phyloP scores from a whole-genome alignment of 2,329 filamentous ascomycete genomes.

The Aspergillus proliferans region DNA sequence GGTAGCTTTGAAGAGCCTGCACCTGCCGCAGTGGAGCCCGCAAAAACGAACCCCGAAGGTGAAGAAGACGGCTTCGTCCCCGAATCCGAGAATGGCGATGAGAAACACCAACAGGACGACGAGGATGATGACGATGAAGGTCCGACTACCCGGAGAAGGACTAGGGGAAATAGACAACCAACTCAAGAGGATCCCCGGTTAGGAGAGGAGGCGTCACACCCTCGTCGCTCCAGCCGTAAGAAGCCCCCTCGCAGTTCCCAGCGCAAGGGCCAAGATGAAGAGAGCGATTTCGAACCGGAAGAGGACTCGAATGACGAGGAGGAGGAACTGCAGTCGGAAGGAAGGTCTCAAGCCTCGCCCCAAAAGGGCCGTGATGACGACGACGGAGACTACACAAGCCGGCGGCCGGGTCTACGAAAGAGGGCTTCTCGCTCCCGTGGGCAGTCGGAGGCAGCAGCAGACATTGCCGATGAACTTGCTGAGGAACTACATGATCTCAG shows the following conservation, averaged over 20 bases:
- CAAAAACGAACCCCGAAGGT: constrained; percentile 22
- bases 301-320: constrained; percentile 47
- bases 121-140: constrained; percentile 54
- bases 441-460: constrained; percentile 41
- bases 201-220: constrained; percentile 24
- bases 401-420: constrained; percentile 49
- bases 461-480: constrained; percentile 52
- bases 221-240: constrained; percentile 35
- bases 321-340: constrained; percentile 42
- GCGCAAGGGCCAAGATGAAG: constrained; percentile 46
- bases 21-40: constrained; percentile 15
- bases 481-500: constrained; percentile 53
- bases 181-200: constrained; percentile 15
- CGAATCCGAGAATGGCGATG: constrained; percentile 36
- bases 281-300: constrained; percentile 59
- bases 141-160: constrained; percentile 45
- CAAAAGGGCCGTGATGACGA: constrained; percentile 42
- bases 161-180: constrained; percentile 16
- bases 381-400: constrained; percentile 42
- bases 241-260: constrained; percentile 38
- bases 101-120: constrained; percentile 32
- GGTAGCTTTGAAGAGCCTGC: constrained; percentile 27
- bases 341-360: constrained; percentile 38
- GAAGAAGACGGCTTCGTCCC: constrained; percentile 33
- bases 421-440: constrained; percentile 43